Base-by-base conservation (phyloP, 163 green algal genomes). In the Scenedesmus sp. region DNA sequence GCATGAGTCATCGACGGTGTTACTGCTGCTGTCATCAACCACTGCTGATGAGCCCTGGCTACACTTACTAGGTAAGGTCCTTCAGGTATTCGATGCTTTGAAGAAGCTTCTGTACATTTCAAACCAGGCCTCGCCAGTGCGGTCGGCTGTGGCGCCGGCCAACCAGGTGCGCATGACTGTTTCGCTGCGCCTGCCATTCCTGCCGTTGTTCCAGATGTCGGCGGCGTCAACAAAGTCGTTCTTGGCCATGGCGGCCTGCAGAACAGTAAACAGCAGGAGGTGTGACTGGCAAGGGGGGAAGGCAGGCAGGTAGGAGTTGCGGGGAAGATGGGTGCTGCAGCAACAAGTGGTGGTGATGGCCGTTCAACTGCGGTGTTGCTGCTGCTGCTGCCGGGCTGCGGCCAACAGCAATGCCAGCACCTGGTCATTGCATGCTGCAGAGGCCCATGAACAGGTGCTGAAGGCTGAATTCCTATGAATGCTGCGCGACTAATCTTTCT, bases 181-280 rank as follows among this genome's bases (percentile, higher is more conserved):
- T 33, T 10, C 81, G n/a, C 78, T 73, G 81, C 81, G 81, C n/a
- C 81, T 72, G 81, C 78, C 78, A 51, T 87, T 87, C 44, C 46
- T 70, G 44, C 81, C 81, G 44, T 73, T 46, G 18, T 24, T 37
- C 26, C 30, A 87, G 81, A 87, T 87, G 30, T 72, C 15, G 30
- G 81, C 44, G 16, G 81, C 81, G 33, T 2, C 46, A 18, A 33
- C 30, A n/a, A 87, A 87, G n/a, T 72, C 53, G 81, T 51, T 73
- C n/a, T 20, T 26, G 18, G 37, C 35, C 73, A 46, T 82, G 65
- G 65, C 65, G 40, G 65, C 65, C 79, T 85, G 40, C 42, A 43
- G 30, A 20, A 85, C 43, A 33, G 24, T 18, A 9, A 15, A 24
- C 43, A 85, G 5, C 26, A 61, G 79, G 24, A 76, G 30, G 10